Percentiles rank a stretch among this genome's conserved stretches.
Conservation (phyloP, 2,329 filamentous ascomycete species). For the Sclerotinia spermophila region DNA sequence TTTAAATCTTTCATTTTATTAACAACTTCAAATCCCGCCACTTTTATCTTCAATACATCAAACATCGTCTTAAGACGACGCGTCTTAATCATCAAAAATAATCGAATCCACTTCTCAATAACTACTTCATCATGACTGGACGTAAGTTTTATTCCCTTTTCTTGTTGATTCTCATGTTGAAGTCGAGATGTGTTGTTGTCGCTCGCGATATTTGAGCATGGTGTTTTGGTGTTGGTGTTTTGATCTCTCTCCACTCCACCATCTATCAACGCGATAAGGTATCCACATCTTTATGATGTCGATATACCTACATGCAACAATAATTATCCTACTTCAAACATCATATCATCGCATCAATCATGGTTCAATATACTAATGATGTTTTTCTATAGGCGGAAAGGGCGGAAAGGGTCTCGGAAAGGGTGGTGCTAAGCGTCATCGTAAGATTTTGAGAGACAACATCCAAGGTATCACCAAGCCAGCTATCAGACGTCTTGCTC, state of each 20-base stretch:
- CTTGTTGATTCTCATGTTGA: constrained; percentile 20
- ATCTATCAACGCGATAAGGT: constrained; percentile 16
- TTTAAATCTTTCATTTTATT: constrained; percentile 17
- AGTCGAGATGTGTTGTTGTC: constrained; percentile 43
- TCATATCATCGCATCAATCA: constrained; percentile 46
- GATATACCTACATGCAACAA: constrained; percentile 2
- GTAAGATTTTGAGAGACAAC: constrained; percentile 99
- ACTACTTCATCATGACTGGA: constrained; percentile 53
- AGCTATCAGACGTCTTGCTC: constrained; percentile 95
- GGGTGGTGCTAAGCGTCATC: constrained; percentile 97
- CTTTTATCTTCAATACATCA: constrained; percentile 21
- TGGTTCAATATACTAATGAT: background rate
- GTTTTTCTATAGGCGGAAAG: constrained; percentile 37
- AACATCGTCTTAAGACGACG: constrained; percentile 20
- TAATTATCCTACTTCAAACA: constrained; percentile 52
- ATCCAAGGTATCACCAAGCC: constrained; percentile 99
- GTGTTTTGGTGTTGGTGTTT: constrained; percentile 9
- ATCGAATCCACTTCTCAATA: constrained; percentile 30
- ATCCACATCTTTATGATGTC: constrained; percentile 6
- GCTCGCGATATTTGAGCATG: constrained; percentile 10
- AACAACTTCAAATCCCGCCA: background rate
- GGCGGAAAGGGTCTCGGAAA: constrained; percentile 97
- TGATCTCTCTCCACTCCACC: background rate
- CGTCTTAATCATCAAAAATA: constrained; percentile 21
- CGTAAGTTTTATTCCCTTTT: constrained; percentile 44